Conservation (phyloP, 306 rosid genomes). For the Heteromeles arbutifolia region DNA sequence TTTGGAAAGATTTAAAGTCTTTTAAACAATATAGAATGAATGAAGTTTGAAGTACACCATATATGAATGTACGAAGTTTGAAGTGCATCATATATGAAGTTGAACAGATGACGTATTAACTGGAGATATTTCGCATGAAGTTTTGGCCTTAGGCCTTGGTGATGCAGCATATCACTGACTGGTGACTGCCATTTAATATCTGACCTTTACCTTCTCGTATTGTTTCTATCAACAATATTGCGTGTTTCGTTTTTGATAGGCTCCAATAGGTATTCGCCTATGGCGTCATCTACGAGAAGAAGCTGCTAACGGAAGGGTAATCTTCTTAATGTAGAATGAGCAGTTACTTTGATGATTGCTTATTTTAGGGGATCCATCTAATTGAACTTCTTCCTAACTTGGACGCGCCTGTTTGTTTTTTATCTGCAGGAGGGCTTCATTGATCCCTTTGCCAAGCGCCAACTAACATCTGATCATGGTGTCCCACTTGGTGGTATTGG, state of each 20-base stretch:
- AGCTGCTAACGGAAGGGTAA: constrained; percentile 73
- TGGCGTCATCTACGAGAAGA: constrained; percentile 58
- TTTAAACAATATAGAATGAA: neutral
- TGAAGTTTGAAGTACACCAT: neutral
- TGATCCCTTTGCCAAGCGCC: constrained; percentile 62
- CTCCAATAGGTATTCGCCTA: constrained; percentile 71
- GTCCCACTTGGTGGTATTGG: constrained; percentile 93
- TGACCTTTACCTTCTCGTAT: neutral
- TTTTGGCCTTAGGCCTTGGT: neutral
- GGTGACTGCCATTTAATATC: neutral
- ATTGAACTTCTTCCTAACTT: constrained; percentile 5
- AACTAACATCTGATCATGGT: constrained; percentile 55
- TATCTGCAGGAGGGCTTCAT: constrained; percentile 38
- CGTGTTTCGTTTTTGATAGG: constrained; percentile 42
- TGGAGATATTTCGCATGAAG: neutral
- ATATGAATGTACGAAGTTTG: neutral
- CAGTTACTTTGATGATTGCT: constrained; percentile 13
- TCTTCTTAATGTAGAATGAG: constrained; percentile 3
- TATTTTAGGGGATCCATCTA: constrained; percentile 12
- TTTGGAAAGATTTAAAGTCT: neutral
- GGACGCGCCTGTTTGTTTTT: constrained; percentile 14
- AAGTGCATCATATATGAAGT: neutral
- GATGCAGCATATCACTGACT: constrained; percentile 1
- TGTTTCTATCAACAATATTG: constrained; percentile 5
- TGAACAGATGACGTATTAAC: neutral